These are phyloP conservation scores for Cytospora schulzeri DNA, from an alignment of 2,329 filamentous ascomycete species.

Conservation along the genomic window DNA sequence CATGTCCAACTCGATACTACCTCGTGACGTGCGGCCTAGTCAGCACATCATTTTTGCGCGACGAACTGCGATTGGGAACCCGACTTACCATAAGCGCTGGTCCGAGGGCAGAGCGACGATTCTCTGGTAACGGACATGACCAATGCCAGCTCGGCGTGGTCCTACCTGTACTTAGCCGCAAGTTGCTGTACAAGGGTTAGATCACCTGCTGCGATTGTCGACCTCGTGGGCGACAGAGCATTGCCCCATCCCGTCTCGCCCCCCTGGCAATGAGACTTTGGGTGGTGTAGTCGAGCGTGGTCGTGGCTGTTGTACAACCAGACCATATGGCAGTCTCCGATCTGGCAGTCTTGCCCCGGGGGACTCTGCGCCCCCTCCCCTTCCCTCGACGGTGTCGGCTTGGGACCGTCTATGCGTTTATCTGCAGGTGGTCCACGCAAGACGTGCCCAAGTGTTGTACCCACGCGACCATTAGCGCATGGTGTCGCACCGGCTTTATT, in stretches of 20 bases:
- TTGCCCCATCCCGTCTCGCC: neutral
- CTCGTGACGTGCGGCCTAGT: neutral
- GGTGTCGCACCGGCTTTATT: neutral
- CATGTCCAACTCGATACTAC: neutral
- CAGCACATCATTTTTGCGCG: neutral
- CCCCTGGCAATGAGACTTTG: neutral
- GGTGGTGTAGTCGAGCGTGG: neutral
- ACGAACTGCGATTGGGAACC: neutral
- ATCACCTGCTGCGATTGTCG: neutral
- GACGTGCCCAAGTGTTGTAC: neutral
- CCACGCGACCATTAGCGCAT: constrained; percentile 3
- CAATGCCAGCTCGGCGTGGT: neutral
- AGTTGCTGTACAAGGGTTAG: neutral
- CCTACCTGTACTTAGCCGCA: neutral
- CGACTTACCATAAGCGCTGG: neutral
- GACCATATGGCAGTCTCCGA: neutral
- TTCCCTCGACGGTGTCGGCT: neutral
- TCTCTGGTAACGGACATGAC: neutral
- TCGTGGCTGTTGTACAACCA: neutral
- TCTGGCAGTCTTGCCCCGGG: neutral
- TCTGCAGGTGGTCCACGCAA: neutral
- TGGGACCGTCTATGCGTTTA: neutral
- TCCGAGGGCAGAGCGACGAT: neutral
- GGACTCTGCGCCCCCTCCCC: neutral
- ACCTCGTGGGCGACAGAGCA: neutral